phyloP scores from a whole-genome alignment of 2,329 filamentous ascomycete species.

The Plenodomus lindquistii region DNA sequence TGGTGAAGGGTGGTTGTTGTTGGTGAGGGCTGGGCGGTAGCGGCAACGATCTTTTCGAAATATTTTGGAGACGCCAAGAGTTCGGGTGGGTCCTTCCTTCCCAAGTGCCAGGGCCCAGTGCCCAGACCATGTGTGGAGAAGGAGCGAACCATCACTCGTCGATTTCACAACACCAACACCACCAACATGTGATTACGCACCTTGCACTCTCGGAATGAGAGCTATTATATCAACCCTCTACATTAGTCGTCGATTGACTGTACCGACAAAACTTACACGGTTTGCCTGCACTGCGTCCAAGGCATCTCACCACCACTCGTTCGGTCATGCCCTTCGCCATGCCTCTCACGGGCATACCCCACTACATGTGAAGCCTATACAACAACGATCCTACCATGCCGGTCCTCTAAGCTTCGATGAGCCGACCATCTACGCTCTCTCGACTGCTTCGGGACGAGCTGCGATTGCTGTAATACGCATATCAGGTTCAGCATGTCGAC shows the following conservation, averaged over 20 bases:
- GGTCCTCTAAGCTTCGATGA: slow-evolving; percentile 15
- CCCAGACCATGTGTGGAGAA: slow-evolving; percentile 21
- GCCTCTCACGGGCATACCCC: not conserved
- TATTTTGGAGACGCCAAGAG: slow-evolving; percentile 14
- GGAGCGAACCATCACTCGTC: slow-evolving; percentile 13
- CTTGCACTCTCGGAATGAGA: slow-evolving; percentile 42
- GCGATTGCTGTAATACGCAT: slow-evolving; percentile 90
- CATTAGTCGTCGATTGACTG: slow-evolving; percentile 6
- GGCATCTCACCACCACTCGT: not conserved
- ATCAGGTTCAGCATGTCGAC: slow-evolving; percentile 75
- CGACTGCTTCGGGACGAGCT: slow-evolving; percentile 80
- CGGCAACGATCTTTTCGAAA: slow-evolving; percentile 7
- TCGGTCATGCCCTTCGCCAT: slow-evolving; percentile 5
- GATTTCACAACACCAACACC: slow-evolving; percentile 9
- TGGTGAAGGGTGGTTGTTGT: not conserved
- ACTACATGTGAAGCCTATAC: slow-evolving; percentile 17
- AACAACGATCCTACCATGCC: slow-evolving; percentile 17
- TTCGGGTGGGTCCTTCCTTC: slow-evolving; percentile 11
- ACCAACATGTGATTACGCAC: slow-evolving; percentile 13
- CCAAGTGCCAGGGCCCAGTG: slow-evolving; percentile 1
- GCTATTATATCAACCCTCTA: slow-evolving; percentile 24
- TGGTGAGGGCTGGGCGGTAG: slow-evolving; percentile 10
- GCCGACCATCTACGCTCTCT: slow-evolving; percentile 86
- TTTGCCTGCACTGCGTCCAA: no score
- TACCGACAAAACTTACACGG: no score